Base-by-base conservation (phyloP, 2,329 filamentous ascomycete genomes). In the Talaromyces sp. region DNA sequence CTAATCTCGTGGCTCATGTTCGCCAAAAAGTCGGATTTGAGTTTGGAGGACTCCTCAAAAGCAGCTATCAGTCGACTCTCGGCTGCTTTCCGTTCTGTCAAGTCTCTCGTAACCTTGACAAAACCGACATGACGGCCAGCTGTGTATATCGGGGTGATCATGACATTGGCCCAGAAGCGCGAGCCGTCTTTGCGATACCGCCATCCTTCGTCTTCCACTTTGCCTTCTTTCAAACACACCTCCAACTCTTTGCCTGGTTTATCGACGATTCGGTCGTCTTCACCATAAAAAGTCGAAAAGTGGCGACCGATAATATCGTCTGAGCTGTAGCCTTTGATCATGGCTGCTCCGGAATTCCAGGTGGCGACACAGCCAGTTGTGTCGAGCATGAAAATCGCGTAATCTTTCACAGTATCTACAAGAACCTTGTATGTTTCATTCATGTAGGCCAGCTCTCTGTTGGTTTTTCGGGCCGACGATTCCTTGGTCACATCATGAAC, bases 1-100 rank as follows among this genome's bases (percentile, higher is more conserved):
- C 86, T 81, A 63, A 89, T 86, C 72, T 89, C 86, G 69, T 89
- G 87, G 58, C 82, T 85, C 83, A 89, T 88, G 70, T 88, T 87
- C 61, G 85, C 85, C 31, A 88, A 73, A 67, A 88, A 89, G 35
- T 87, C 85, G 4, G 82, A 85, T 72, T 88, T 88, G 65, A 88
- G 74, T 68, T 84, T 84, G n/a, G 85, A 83, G n/a, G 85, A 83
- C 73, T 88, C 86, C 70, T 88, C 86, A 68, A 85, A 87, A 2
- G 85, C 85, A 11, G 81, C 75, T 50, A 87, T 84, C 19, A 87
- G 74, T 3, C 81, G 81, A n/a, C 80, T 74, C 70, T 87, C 85
- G 13, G 83, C 81, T 50, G 82, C 82, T 64, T 84, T 83, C 31
- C 84, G 79, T 69, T 87, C 85, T 0, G 83, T 86, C 68, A 87